These are phyloP conservation scores for Fusarium sp. DNA, from an alignment of 2,329 filamentous ascomycete species.

Conservation along the genomic window DNA sequence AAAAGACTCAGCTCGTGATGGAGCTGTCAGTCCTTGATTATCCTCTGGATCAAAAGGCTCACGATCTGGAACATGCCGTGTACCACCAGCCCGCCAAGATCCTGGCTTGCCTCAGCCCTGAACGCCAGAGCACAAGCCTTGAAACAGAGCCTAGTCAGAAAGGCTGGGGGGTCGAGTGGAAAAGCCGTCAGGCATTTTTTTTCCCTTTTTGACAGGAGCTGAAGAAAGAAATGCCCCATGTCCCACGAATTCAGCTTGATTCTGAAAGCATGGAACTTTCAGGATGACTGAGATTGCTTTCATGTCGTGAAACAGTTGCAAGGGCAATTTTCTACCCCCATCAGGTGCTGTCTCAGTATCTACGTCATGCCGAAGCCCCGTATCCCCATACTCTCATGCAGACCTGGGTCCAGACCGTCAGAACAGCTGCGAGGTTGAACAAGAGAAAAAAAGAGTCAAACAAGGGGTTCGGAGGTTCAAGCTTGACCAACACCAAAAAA, in stretches of 20 bases:
- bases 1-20: not conserved
- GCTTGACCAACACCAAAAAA: not conserved
- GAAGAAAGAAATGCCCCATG: not conserved
- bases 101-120: conserved; percentile 1
- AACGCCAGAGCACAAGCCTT: conserved; percentile 13
- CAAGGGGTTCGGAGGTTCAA: not conserved
- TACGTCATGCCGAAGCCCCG: conserved; percentile 36
- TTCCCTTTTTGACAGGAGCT: conserved; percentile 21
- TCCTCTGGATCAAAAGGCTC: not conserved
- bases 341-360: conserved; percentile 7
- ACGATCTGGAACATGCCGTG: not conserved
- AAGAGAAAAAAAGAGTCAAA: not conserved
- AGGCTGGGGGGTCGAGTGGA: conserved; percentile 16
- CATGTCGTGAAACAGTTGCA: conserved; percentile 20
- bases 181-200: conserved; percentile 11
- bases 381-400: conserved; percentile 14
- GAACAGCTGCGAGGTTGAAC: not conserved
- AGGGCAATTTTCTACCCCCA: not conserved
- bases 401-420: conserved; percentile 16
- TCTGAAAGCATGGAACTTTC: conserved; percentile 19
- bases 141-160: conserved; percentile 22
- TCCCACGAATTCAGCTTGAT: conserved; percentile 17
- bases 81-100: not conserved
- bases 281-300: not conserved
- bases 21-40: not conserved